Conservation (phyloP, 495 filamentous ascomycete species). For the Penicillium tannophilum region DNA sequence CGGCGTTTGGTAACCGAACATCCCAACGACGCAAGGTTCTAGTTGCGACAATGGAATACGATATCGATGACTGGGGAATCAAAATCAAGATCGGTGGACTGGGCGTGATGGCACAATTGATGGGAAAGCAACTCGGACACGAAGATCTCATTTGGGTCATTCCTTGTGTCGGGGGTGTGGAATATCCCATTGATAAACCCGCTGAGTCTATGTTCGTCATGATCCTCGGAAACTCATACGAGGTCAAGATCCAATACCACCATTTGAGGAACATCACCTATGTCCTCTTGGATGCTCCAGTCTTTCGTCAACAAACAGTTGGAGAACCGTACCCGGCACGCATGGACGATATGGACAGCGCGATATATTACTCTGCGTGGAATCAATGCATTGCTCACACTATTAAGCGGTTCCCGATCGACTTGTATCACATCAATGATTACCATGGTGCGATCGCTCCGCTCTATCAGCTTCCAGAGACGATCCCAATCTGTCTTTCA, state of each 20-base stretch:
- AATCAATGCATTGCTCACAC: conserved; percentile 70
- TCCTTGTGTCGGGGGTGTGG: conserved; percentile 68
- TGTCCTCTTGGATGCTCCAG: conserved; percentile 68
- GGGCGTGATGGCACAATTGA: conserved; percentile 70
- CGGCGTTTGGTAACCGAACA: conserved; percentile 47
- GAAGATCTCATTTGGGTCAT: conserved; percentile 77
- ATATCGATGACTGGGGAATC: conserved; percentile 71
- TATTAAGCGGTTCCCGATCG: conserved; percentile 60
- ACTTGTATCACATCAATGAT: conserved; percentile 81
- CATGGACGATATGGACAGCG: conserved; percentile 74
- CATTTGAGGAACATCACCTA: conserved; percentile 68
- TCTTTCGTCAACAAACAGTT: conserved; percentile 70
- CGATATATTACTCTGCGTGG: conserved; percentile 75
- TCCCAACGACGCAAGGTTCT: conserved; percentile 57
- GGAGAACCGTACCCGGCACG: conserved; percentile 69
- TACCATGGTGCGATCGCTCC: conserved; percentile 77
- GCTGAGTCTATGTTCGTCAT: conserved; percentile 66
- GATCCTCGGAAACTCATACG: conserved; percentile 65
- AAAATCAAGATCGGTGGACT: conserved; percentile 76
- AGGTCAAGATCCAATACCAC: conserved; percentile 69
- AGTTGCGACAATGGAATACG: conserved; percentile 74
- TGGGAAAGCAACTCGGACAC: conserved; percentile 69
- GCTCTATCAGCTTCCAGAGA: conserved; percentile 67
- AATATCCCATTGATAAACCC: conserved; percentile 62
- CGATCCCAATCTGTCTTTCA: conserved; percentile 49